Conservation (phyloP, 345 rosid genomes). For the Pugionium cornutum region DNA sequence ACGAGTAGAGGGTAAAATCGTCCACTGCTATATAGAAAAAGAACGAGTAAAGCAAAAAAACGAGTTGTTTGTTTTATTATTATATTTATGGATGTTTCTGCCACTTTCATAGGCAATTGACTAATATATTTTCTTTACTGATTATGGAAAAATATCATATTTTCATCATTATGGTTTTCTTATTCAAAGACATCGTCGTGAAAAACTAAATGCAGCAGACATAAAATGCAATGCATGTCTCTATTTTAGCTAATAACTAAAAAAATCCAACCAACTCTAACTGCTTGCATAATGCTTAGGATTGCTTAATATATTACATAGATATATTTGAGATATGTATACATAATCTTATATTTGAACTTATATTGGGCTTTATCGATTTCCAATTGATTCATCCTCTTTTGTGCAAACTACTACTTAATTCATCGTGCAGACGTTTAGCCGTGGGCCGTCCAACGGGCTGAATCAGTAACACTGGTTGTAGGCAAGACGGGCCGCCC, state of each 20-base stretch:
- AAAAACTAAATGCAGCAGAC: slow-evolving; percentile 17
- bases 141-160: neutral
- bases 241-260: neutral
- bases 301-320: too few relatives aligned
- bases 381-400: too few relatives aligned
- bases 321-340: too few relatives aligned
- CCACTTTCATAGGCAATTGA: slow-evolving; percentile 19
- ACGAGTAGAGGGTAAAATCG: slow-evolving; percentile 17
- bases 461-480: neutral
- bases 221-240: slow-evolving; percentile 11
- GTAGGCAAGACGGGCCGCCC: too few relatives aligned
- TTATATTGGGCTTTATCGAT: neutral
- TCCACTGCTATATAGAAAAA: slow-evolving; percentile 8
- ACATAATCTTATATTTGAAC: too few relatives aligned
- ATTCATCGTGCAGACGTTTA: neutral
- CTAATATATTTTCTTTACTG: neutral
- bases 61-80: neutral
- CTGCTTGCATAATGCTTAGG: slow-evolving; percentile 8
- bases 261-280: slow-evolving; percentile 23
- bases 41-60: neutral
- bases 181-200: neutral
- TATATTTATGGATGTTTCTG: slow-evolving; percentile 9
- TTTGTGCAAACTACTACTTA: neutral
- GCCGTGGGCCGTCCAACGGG: slow-evolving; percentile 4
- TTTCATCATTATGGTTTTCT: neutral